A percentile compares a stretch with the other conserved stretches of the same genome.
Evolutionary conservation across 2,329 filamentous ascomycete species (phyloP).

Genomic region (Pseudomassariella vexata): DNA sequence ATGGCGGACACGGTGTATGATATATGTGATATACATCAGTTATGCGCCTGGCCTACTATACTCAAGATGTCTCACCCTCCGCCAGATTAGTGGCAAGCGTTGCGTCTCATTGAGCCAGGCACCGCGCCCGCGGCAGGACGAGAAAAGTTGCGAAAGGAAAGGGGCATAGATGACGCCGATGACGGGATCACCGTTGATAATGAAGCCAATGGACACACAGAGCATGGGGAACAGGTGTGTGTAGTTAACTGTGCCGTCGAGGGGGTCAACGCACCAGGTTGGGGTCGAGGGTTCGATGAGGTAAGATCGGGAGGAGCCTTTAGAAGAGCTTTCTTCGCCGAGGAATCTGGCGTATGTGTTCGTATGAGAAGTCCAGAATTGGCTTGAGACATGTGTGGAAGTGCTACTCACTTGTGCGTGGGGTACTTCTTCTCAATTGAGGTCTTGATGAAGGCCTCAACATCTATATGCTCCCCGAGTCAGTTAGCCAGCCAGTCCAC

Average conservation of each 20-base stretch:
- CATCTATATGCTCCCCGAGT: slow-evolving; percentile 41
- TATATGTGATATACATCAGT: neutral
- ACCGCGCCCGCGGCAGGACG: slow-evolving; percentile 58
- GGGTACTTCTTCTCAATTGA: slow-evolving; percentile 57
- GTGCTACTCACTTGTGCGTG: slow-evolving; percentile 51
- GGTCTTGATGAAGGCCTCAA: slow-evolving; percentile 63
- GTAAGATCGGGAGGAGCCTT: slow-evolving; percentile 61
- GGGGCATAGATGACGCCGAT: slow-evolving; percentile 71
- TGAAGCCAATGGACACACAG: slow-evolving; percentile 70
- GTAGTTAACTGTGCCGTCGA: slow-evolving; percentile 78
- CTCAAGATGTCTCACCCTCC: slow-evolving; percentile 58
- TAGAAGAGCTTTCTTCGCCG: slow-evolving; percentile 71
- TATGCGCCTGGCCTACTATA: slow-evolving; percentile 59
- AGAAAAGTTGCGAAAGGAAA: slow-evolving; percentile 64
- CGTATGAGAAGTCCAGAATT: no score
- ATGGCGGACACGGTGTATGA: no score
- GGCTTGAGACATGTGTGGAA: no score
- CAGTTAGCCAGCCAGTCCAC: no score
- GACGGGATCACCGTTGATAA: slow-evolving; percentile 51
- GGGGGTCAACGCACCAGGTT: slow-evolving; percentile 72
- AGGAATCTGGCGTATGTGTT: slow-evolving; percentile 69
- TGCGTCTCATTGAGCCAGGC: slow-evolving; percentile 64
- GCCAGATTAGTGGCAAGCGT: slow-evolving; percentile 63
- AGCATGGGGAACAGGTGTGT: slow-evolving; percentile 78
- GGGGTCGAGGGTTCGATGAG: slow-evolving; percentile 56